Base-by-base conservation (phyloP, 768 basidiomycete species). In the Pisolithus marmoratus region DNA sequence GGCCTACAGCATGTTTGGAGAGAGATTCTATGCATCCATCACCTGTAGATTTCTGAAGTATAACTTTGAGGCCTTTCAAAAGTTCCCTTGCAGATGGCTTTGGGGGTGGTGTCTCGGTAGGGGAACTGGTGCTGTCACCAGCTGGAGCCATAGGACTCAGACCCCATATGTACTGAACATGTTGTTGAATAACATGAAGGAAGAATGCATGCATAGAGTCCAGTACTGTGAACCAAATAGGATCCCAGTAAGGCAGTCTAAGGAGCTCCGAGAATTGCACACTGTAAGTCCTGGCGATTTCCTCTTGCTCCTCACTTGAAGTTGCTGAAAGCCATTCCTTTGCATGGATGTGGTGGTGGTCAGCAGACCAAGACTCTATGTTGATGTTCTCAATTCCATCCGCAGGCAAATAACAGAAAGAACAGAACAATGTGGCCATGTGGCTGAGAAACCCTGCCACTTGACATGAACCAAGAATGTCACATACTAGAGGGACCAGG, bases 181-280 rank as follows among this genome's bases (percentile, higher is more conserved):
- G 69, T 20, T 61, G 44, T 17, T 60, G 45, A 34, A 70, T 50
- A 6, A 61, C 23, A 14, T 62, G 60, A 44, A 72, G 58, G 47
- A 63, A 60, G 7, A 71, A 46, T 34, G 60, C 58, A 52, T 73
- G 72, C 71, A 73, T 72, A 11, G 64, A 52, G 46, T 73, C 72
- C 26, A 57, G 29, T 29, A 29, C 29, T 9, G 29, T 29, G 29
- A 29, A 29, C 29, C 29, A 29, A 29, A 50, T 45, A 26, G 60
- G 51, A 19, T 53, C 23, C 59, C 59, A 60, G 45, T 60, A 57
- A 14, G 60, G 51, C 12, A 60, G 48, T 15, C 52, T 19, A 7
- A 52, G 43, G 5, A 65, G 46, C 22, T 53, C 52, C 8, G 38
- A 60, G 26, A 50, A 60, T 8, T 57, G 43, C 7, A 56, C 54